Evolutionary conservation across 1,284 basidiomycete genomes (phyloP), one percentile per base, ranked within the genome.

Genomic region (Pseudozyma sp.): DNA sequence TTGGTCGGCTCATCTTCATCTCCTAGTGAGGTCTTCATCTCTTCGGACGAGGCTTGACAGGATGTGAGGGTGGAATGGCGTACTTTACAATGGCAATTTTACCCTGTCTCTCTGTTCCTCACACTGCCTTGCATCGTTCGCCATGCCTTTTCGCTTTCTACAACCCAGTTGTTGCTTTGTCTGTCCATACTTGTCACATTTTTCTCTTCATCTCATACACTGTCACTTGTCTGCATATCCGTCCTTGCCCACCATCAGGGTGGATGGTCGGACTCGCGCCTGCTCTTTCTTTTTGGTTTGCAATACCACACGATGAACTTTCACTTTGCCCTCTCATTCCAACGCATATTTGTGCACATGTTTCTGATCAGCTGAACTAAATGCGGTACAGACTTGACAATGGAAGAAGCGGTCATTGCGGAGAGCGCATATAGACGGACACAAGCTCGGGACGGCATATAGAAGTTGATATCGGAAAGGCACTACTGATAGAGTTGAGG

Each of bases 271-370:
- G 21, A 18, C 42, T 7, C 12, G 43, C 40, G 40, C 31, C 19
- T 52, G 44, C 50, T 59, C 43, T 59, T 55, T 49, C 49, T 47
- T 43, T 44, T 34, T 13, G 34, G 44, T 53, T 43, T 64, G 61
- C 62, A 65, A 65, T 65, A 65, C 62, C 54, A 65, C 25, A 31
- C 19, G 14, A 65, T 54, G 62, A 65, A 58, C 62, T 65, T 59
- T 65, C 39, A 40, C 39, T 40, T 40, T 40, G 39, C 39, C 39
- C 39, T 40, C 25, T 31, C 25, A 31, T 31, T 31, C 6, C 25
- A 31, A 31, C 25, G 25, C 25, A 31, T 31, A 6, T 31, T 31
- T 31, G 25, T 31, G 25, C 25, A 31, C 25, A 31, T 31, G 25
- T 31, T 31, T 31, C 3, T 31, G 25, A 31, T 31, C 25, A 31